These are phyloP conservation scores for Danielia reshetovae DNA, from an alignment of 805 yeast species.

Conservation along the genomic window DNA sequence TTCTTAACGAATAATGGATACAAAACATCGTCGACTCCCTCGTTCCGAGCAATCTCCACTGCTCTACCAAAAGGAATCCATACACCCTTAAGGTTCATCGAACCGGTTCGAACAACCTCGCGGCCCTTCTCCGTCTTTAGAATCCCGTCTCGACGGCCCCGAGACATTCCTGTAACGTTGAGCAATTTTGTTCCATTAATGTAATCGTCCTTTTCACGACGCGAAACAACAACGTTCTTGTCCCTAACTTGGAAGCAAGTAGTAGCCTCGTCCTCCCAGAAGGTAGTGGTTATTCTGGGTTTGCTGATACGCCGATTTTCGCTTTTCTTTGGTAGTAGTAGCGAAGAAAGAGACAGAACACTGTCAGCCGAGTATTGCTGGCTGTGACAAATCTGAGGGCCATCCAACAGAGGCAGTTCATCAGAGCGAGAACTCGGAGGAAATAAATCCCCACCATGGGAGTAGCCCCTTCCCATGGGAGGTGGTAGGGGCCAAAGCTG, in stretches of 20 bases:
- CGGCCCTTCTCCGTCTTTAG: constrained; percentile 31
- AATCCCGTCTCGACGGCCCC: constrained; percentile 40
- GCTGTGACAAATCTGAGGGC: too few species aligned
- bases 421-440: too few species aligned
- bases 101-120: constrained; percentile 30
- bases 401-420: too few species aligned
- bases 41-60: constrained; percentile 36
- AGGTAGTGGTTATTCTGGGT: constrained; percentile 33
- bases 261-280: constrained; percentile 36
- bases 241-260: constrained; percentile 37
- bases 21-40: constrained; percentile 30
- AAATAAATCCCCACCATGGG: too few species aligned
- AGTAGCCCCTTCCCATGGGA: too few species aligned
- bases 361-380: too few species aligned
- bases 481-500: too few species aligned
- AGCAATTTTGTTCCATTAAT: constrained; percentile 38
- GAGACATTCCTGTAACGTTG: constrained; percentile 36
- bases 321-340: too few species aligned
- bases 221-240: constrained; percentile 28
- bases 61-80: constrained; percentile 42
- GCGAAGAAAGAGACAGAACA: too few species aligned
- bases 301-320: constrained; percentile 10
- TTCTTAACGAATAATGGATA: constrained; percentile 33
- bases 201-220: constrained; percentile 32
- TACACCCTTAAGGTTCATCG: constrained; percentile 39